A percentile compares a stretch with the other conserved stretches of the same genome.
These are phyloP conservation scores for Didymella sp. DNA, from an alignment of 2,329 filamentous ascomycete genomes.

Conservation along the genomic window DNA sequence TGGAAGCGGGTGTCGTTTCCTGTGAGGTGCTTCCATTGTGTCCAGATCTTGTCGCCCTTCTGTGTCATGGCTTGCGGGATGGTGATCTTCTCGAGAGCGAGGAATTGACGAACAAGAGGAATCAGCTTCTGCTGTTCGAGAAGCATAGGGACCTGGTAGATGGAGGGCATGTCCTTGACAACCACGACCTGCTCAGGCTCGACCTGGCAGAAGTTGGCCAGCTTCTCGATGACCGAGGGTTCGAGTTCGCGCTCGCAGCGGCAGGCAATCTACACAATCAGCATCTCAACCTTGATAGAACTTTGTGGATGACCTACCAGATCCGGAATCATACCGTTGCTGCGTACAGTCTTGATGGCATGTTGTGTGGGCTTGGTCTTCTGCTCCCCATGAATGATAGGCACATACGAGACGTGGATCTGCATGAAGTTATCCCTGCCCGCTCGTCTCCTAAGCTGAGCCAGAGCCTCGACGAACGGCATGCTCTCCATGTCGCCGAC, in stretches of 20 bases:
- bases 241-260: conserved; percentile 83
- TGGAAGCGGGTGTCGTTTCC: conserved; percentile 69
- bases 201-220: conserved; percentile 88
- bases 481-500: conserved; percentile 85
- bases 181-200: conserved; percentile 83
- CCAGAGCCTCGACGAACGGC: conserved; percentile 87
- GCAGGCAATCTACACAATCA: conserved; percentile 75
- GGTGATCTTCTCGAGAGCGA: conserved; percentile 67
- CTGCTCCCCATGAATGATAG: conserved; percentile 76
- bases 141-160: conserved; percentile 94
- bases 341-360: conserved; percentile 83
- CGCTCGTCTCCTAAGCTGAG: conserved; percentile 74
- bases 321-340: conserved; percentile 70
- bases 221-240: conserved; percentile 78
- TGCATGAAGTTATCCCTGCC: conserved; percentile 83
- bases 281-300: not conserved
- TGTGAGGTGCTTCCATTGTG: conserved; percentile 77
- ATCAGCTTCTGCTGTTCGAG: conserved; percentile 82
- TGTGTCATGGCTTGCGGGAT: conserved; percentile 62
- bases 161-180: conserved; percentile 86
- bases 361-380: conserved; percentile 98
- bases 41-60: conserved; percentile 75
- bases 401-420: conserved; percentile 89
- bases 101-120: conserved; percentile 66
- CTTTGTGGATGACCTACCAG: conserved; percentile 57